A percentile compares a stretch with the other conserved stretches of the same genome.
Conservation (phyloP, 108 stramenopile species). For the Skeletonema potamos region DNA sequence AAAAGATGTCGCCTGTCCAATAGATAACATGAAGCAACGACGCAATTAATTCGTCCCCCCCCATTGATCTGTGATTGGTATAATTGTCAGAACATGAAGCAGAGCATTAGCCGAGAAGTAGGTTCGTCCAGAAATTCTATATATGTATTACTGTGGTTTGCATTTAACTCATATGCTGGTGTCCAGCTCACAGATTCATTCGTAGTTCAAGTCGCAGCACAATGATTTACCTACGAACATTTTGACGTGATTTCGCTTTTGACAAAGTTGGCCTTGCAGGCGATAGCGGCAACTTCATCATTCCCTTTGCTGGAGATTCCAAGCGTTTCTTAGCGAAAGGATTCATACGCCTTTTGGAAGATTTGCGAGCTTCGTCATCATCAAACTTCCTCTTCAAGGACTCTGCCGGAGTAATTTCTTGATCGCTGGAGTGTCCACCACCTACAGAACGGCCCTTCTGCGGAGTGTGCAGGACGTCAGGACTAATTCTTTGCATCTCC, state of each 20-base stretch:
- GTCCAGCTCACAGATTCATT: background rate
- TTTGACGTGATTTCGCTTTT: slow-evolving; percentile 34
- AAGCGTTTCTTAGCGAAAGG: slow-evolving; percentile 54
- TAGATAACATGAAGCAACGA: no score
- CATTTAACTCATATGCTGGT: background rate
- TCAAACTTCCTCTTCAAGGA: slow-evolving; percentile 36
- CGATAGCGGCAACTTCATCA: slow-evolving; percentile 28
- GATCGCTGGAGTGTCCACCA: slow-evolving; percentile 13
- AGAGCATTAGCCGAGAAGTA: no score
- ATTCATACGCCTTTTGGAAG: slow-evolving; percentile 20
- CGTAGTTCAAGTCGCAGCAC: background rate
- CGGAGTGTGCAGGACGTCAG: slow-evolving; percentile 7
- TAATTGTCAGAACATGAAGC: no score
- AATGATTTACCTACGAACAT: background rate
- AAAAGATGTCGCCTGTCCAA: no score
- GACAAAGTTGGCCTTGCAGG: slow-evolving; percentile 39
- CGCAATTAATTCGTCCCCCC: no score
- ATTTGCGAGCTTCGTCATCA: background rate
- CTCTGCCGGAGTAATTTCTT: slow-evolving; percentile 32
- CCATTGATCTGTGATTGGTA: no score
- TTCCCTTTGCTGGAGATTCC: slow-evolving; percentile 43
- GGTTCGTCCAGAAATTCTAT: background rate
- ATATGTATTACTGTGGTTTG: background rate
- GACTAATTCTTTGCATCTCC: slow-evolving; percentile 25
- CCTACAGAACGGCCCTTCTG: slow-evolving; percentile 2